Conservation (phyloP, 176 grass and related monocot species). For the Leersia perrieri region DNA sequence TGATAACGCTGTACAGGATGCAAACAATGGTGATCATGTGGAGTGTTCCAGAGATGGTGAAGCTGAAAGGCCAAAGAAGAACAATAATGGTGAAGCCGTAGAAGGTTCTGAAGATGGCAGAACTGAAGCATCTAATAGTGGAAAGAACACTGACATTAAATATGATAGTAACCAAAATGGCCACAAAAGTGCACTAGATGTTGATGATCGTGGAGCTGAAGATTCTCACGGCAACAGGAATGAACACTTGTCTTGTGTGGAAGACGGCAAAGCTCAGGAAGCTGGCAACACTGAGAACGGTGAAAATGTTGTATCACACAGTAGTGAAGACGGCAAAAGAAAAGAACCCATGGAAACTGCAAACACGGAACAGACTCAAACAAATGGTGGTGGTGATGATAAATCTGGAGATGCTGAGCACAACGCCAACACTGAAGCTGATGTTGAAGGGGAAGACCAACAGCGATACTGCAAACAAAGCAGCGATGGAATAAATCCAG, state of each 20-base stretch:
- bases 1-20: neutral
- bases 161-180: neutral
- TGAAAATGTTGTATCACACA: neutral
- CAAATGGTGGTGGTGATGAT: neutral
- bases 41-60: slow-evolving; percentile 7
- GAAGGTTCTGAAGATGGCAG: slow-evolving; percentile 21
- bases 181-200: neutral
- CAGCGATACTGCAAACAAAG: neutral
- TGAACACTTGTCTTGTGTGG: neutral
- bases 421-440: slow-evolving; percentile 1
- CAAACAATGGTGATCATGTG: neutral
- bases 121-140: neutral
- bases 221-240: neutral
- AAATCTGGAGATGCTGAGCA: slow-evolving; percentile 22
- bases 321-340: neutral
- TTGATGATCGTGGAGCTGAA: neutral
- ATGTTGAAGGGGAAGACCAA: neutral
- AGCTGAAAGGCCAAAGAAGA: neutral
- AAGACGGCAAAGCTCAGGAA: slow-evolving; percentile 30
- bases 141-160: slow-evolving; percentile 16
- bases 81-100: neutral
- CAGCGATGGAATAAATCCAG: neutral
- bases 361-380: neutral
- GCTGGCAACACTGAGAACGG: neutral
- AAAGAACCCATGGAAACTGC: neutral